Base-by-base conservation (phyloP, 768 basidiomycete species). In the Mycena crocata region DNA sequence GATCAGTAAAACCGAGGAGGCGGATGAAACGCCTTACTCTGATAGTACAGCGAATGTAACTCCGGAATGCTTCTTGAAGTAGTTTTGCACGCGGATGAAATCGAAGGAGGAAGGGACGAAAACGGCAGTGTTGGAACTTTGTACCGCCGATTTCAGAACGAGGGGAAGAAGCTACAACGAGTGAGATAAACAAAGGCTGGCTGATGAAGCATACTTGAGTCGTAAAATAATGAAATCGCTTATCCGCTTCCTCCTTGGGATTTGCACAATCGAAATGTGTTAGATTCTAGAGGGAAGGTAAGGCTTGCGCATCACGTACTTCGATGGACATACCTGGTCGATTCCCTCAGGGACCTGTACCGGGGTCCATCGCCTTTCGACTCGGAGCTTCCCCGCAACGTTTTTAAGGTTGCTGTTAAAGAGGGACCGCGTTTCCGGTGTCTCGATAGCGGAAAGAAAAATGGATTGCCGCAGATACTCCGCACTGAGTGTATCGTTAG, bases 91-190 rank as follows among this genome's bases (percentile, higher is more conserved):
- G 24, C 95, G 89, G 62, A 98, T 93, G 75, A 96, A 99, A 79
- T 99, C 98, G 76, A 97, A 96, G 56, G 96, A 98, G 0, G 95
- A 96, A 0, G 98, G 96, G 21, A 99, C 82, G 76, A 98, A 93
- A 68, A 99, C 85, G 55, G 91, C 86, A 0, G 96, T 95, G 75
- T 95, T 95, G 30, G 89, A 84, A 69, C 95, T 94, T 78, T 94
- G 93, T 7, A 99, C 94, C 0, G 98, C 98, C 2, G 96, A 98
- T 79, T 95, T 96, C 48, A 96, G 81, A 26, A 98, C 80, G 19
- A 84, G 75, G 10, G 98, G 96, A 1, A 99, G 84, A 30, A 96
- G 80, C 93, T 96, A 71, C 35, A n/a, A n/a, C n/a, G 21, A 21
- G 46, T 39, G 35, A 64, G 23, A 24, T 50, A n/a, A 37, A 32